Base-by-base conservation (phyloP, 352 stramenopile species). In the Phytopythium montanum region DNA sequence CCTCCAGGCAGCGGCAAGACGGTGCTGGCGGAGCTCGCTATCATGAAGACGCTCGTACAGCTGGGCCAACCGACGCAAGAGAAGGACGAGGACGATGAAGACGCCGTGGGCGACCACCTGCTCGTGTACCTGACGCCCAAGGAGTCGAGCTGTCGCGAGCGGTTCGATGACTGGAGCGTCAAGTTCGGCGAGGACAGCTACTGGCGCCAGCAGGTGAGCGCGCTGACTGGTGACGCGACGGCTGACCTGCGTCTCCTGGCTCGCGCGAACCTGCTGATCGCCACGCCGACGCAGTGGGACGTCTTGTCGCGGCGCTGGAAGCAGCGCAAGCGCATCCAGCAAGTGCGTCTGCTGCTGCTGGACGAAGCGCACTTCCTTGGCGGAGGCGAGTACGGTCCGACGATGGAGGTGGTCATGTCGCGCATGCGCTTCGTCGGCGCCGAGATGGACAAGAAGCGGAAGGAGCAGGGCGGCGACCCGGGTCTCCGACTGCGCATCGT, bases 281-380 rank as follows among this genome's bases (percentile, higher is more conserved):
- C 85, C 14, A 98, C 94, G 23, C 92, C 97, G 3, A 92, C 89
- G 25, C 85, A 98, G 52, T 99, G 96, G 95, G 97, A 99, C 61
- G 85, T 95, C n/a, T 76, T 99, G 23, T 99, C 91, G 49, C 76
- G 96, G 49, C 85, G 95, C 56, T 99, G 97, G 96, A 98, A 97
- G 66, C 96, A 99, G 68, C 85, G 97, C 50, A 99, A 98, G 68
- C 87, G 86, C 46, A 94, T 99, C 39, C 96, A 99, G 59, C 79
- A 91, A 58, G 81, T 99, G 21, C 81, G 79, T 28, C 77, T 99
- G 9, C 86, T 99, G 31, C 80, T 99, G 54, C 81, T 98, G 25
- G 98, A 99, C 73, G 96, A 99, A 61, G 60, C 99, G 36, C 97
- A 99, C 66, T 98, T 99, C 58, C 80, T 99, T 5, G 97, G 96